These are phyloP conservation scores for Claviceps fusiformis DNA, from an alignment of 2,329 filamentous ascomycete genomes.

Conservation along the genomic window DNA sequence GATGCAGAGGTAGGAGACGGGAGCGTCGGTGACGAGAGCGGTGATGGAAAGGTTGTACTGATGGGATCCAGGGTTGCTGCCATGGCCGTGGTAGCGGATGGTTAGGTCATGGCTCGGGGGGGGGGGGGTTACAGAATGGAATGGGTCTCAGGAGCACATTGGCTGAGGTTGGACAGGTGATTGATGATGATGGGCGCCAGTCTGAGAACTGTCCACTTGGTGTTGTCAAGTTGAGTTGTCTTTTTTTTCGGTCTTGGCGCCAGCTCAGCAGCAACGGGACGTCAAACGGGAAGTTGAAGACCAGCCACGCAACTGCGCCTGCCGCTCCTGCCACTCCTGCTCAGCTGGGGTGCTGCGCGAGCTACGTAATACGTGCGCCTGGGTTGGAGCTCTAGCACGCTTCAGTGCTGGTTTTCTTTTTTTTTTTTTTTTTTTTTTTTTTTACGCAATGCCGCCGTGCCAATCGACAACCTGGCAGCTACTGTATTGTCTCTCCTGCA, in stretches of 20 bases:
- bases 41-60: conserved; percentile 8
- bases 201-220: not conserved
- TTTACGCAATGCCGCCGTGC: no score
- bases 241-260: not conserved
- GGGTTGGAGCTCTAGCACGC: no score
- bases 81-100: conserved; percentile 8
- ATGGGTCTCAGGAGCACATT: not conserved
- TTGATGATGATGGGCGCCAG: not conserved
- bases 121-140: not conserved
- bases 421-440: no score
- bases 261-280: no score
- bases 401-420: no score
- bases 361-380: no score
- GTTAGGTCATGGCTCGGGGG: conserved; percentile 1
- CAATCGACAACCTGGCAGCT: no score
- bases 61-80: conserved; percentile 13
- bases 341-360: no score
- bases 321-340: not conserved
- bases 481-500: no score
- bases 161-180: not conserved
- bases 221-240: not conserved
- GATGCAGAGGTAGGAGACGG: not conserved
- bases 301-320: not conserved
- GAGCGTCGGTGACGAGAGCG: conserved; percentile 4
- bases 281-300: no score